phyloP scores from a whole-genome alignment of 345 rosid genomes.

The Xanthoceras sorbifolium region DNA sequence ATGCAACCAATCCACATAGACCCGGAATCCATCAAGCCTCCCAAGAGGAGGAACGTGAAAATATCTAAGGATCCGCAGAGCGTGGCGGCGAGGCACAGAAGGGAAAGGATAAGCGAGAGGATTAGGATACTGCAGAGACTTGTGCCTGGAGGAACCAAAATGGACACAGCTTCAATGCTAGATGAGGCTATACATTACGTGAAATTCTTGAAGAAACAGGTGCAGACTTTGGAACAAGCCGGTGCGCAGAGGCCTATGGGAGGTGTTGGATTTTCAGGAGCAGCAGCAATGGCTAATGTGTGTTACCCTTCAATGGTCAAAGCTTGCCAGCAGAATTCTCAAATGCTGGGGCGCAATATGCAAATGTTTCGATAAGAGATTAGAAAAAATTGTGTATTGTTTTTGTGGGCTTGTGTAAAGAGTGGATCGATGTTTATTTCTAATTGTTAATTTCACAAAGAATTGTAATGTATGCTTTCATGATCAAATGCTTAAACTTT shows the following conservation, averaged over 20 bases:
- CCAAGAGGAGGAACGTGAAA: slow-evolving; percentile 80
- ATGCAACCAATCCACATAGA: slow-evolving; percentile 38
- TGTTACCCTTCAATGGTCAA: slow-evolving; percentile 46
- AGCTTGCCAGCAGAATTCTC: slow-evolving; percentile 54
- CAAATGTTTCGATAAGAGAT: slow-evolving; percentile 63
- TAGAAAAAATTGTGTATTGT: background rate
- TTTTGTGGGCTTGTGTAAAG: slow-evolving; percentile 19
- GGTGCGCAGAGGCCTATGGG: slow-evolving; percentile 42
- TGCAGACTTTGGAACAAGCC: slow-evolving; percentile 75
- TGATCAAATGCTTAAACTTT: slow-evolving; percentile 1
- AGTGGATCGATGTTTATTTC: background rate
- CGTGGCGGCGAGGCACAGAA: slow-evolving; percentile 84
- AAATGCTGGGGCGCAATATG: slow-evolving; percentile 44
- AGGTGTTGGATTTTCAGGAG: slow-evolving; percentile 34
- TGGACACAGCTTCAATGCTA: slow-evolving; percentile 95
- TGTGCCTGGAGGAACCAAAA: slow-evolving; percentile 98
- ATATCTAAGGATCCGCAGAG: slow-evolving; percentile 97
- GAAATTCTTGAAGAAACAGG: slow-evolving; percentile 84
- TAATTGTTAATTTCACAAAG: slow-evolving; percentile 2
- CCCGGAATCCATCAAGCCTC: slow-evolving; percentile 85
- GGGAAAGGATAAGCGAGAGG: slow-evolving; percentile 89
- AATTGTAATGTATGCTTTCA: background rate
- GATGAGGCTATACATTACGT: slow-evolving; percentile 95
- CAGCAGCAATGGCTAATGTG: slow-evolving; percentile 33
- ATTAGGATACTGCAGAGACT: slow-evolving; percentile 86